These are phyloP conservation scores for Coffea canephora DNA, from an alignment of 257 asterid genomes.

Conservation along the genomic window DNA sequence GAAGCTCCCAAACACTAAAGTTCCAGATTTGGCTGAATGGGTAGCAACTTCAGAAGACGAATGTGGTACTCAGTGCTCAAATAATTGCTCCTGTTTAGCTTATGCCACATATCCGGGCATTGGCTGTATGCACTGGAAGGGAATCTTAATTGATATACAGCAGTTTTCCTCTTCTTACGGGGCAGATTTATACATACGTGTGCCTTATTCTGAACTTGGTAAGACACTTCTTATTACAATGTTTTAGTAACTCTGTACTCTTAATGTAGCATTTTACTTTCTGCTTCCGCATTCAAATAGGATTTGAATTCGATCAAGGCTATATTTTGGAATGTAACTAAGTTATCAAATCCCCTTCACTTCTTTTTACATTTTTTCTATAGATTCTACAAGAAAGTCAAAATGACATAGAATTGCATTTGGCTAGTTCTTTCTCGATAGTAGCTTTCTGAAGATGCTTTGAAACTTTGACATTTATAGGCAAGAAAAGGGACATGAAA, in stretches of 20 bases:
- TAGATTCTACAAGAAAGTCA: not conserved
- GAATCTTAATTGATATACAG: slow-evolving; percentile 36
- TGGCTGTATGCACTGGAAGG: slow-evolving; percentile 31
- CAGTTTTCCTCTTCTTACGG: slow-evolving; percentile 28
- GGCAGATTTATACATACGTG: slow-evolving; percentile 41
- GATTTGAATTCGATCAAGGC: too few species aligned
- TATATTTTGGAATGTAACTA: too few species aligned
- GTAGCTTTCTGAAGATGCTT: not conserved
- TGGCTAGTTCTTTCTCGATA: not conserved
- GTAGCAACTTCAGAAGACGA: slow-evolving; percentile 21
- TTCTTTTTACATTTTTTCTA: too few species aligned
- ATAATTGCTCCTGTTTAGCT: slow-evolving; percentile 24
- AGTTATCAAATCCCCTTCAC: too few species aligned
- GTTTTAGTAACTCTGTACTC: too few species aligned
- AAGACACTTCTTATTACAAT: not conserved
- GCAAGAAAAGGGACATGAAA: not conserved
- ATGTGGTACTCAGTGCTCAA: slow-evolving; percentile 42
- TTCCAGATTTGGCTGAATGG: slow-evolving; percentile 36
- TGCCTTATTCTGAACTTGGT: slow-evolving; percentile 50
- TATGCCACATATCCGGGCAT: slow-evolving; percentile 16
- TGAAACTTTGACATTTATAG: slow-evolving; percentile 2
- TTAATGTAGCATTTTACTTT: too few species aligned
- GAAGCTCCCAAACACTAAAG: slow-evolving; percentile 34
- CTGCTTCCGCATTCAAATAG: too few species aligned
- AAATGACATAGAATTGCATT: too few species aligned